Base-by-base conservation (phyloP, 1,284 basidiomycete species). In the Baeospora myosura region DNA sequence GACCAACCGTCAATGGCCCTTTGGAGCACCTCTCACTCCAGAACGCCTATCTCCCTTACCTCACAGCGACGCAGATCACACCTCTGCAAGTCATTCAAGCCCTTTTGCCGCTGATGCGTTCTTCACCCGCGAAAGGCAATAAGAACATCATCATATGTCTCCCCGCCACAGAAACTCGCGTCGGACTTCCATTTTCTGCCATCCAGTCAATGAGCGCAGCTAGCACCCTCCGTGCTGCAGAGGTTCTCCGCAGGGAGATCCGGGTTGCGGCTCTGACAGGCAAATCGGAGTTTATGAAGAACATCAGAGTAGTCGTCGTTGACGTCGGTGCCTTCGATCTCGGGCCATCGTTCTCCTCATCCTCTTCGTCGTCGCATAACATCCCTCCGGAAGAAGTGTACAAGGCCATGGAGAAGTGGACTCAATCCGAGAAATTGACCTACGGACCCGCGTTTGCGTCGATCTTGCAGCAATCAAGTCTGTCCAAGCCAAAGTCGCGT, bases 51-150 rank as follows among this genome's bases (percentile, higher is more conserved):
- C 62, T 84, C 24, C 71, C 79, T 8, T 80, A 84, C 55, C 70
- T 88, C 40, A 75, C 68, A 40, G 72, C 77, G 1, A 80, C 85
- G 0, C 86, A 89, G 51, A 67, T 88, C 49, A 76, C 76, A 2
- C 86, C 86, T 12, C 68, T 89, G 31, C 78, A 81, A 50, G 71
- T 80, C 42, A 71, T 89, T 32, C 87, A 89, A 51, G 72, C 78
- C 1, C 71, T 93, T 18, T 65, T 89, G 24, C 86, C 87, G 3
- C 66, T 87, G 21, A 65, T 89, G 32, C 81, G 86, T 43, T 70
- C 74, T 14, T 72, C 72, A 18, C 69, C 78, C 2, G 68, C 71
- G 38, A 62, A 64, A 33, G 71, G 70, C 31, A 73, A 68, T 53
- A 79, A 78, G 55, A 74, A 74, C 18, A 76, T 88, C 47, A 63